phyloP scores from a whole-genome alignment of 345 rosid species.

The Excoecaria agallocha region DNA sequence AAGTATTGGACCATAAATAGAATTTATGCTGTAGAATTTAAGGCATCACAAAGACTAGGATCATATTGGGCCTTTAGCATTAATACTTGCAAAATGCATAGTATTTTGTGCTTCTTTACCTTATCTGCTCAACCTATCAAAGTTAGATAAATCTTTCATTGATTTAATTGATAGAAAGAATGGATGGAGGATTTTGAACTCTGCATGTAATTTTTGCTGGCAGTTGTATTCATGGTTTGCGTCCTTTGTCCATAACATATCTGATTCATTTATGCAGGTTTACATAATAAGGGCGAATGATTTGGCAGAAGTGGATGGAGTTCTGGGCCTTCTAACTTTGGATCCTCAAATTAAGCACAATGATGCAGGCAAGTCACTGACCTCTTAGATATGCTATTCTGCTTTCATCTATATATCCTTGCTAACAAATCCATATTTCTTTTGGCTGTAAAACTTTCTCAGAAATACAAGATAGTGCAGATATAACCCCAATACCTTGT shows the following conservation, averaged over 20 bases:
- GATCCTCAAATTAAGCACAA: constrained; percentile 51
- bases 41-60: background rate
- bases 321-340: constrained; percentile 64
- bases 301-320: constrained; percentile 63
- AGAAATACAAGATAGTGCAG: constrained; percentile 26
- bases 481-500: constrained; percentile 6
- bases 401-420: constrained; percentile 1
- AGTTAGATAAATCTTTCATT: background rate
- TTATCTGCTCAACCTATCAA: background rate
- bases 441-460: constrained; percentile 12
- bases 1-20: background rate
- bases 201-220: background rate
- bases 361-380: constrained; percentile 47
- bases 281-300: constrained; percentile 61
- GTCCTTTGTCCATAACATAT: constrained; percentile 7
- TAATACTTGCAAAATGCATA: background rate
- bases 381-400: constrained; percentile 8
- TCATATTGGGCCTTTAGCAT: background rate
- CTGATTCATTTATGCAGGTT: constrained; percentile 38
- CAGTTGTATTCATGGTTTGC: constrained; percentile 3
- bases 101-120: background rate
- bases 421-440: constrained; percentile 13
- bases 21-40: background rate
- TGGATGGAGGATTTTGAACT: background rate
- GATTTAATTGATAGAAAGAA: background rate